Evolutionary conservation across 2,329 filamentous ascomycete species (phyloP), one percentile per base, ranked within the genome.

Genomic region (Dactylellina sp.): DNA sequence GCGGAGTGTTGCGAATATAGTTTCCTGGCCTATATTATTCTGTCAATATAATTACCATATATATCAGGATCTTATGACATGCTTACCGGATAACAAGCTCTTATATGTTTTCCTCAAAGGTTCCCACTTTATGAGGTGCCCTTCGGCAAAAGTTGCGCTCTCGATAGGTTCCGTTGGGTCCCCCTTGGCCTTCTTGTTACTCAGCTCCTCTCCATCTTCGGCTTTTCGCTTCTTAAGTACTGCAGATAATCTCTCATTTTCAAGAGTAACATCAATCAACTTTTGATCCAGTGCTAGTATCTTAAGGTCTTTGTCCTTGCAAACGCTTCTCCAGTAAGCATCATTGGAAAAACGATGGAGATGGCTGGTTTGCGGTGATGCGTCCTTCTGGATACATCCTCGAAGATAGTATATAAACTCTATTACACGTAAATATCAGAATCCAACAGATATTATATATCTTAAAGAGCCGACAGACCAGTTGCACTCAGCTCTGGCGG

Each of bases 331-430:
- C 68, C 68, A 72, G 47, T 72, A 65, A n/a, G 52, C 7, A 14
- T 65, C 60, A n/a, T 65, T 60, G 16, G 68, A 65, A n/a, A 72
- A 7, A 5, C 49, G 53, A 5, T 40, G 44, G 3, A 47, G 46
- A n/a, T 28, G 60, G 11, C n/a, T 18, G 12, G 39, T 16, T 64
- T 22, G 18, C 7, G 60, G 53, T 4, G 14, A 25, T 2, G 46
- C 35, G 20, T 61, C 60, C 12, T 53, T 64, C 9, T 60, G 52
- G 14, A 72, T 28, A 28, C 68, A 72, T 24, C 68, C 68, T 53
- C 68, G 52, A 24, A 72, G 55, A 18, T 65, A 72, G 46, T 61
- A 72, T 12, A 72, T 56, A 53, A 72, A 72, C 24, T 72, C 68
- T 72, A 22, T 14, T 35, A 0, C 2, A 24, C 9, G 42, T 6